Conservation (phyloP, 345 rosid species). For the Lumnitzera racemosa region DNA sequence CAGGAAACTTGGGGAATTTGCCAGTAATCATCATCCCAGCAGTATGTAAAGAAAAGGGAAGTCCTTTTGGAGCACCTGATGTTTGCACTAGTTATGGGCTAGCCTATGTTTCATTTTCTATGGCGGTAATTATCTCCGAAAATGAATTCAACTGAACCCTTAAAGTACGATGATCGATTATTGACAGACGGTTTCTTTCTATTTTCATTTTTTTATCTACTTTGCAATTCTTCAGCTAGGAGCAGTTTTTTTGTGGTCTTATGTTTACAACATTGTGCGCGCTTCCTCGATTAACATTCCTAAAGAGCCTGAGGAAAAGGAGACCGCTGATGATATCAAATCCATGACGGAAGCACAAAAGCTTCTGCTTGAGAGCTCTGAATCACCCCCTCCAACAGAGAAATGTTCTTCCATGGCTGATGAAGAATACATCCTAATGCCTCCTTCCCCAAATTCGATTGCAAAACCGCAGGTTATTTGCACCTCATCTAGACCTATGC, state of each 20-base stretch:
- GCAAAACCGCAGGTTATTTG: neutral
- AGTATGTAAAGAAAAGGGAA: slow-evolving; percentile 36
- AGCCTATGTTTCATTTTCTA: slow-evolving; percentile 46
- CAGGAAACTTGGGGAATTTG: slow-evolving; percentile 49
- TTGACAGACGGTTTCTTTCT: no score
- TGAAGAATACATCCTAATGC: slow-evolving; percentile 1
- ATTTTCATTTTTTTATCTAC: neutral
- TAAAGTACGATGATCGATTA: no score
- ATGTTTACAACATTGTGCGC: slow-evolving; percentile 36
- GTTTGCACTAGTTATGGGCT: slow-evolving; percentile 24
- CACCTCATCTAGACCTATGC: neutral
- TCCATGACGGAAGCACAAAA: slow-evolving; percentile 9
- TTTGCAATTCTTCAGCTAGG: slow-evolving; percentile 26
- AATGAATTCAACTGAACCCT: no score
- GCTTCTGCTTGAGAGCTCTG: slow-evolving; percentile 8
- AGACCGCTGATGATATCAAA: neutral
- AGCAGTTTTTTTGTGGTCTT: slow-evolving; percentile 40
- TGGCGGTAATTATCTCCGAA: slow-evolving; percentile 26
- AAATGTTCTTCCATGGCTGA: slow-evolving; percentile 1
- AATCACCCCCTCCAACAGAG: slow-evolving; percentile 14
- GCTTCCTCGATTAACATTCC: slow-evolving; percentile 13
- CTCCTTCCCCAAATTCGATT: slow-evolving; percentile 5
- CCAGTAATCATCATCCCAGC: slow-evolving; percentile 43
- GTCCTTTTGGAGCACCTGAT: slow-evolving; percentile 42
- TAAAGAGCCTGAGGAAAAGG: slow-evolving; percentile 3